These are phyloP conservation scores for Dittrichia graveolens DNA, from an alignment of 129 eudicot species.

Conservation along the genomic window DNA sequence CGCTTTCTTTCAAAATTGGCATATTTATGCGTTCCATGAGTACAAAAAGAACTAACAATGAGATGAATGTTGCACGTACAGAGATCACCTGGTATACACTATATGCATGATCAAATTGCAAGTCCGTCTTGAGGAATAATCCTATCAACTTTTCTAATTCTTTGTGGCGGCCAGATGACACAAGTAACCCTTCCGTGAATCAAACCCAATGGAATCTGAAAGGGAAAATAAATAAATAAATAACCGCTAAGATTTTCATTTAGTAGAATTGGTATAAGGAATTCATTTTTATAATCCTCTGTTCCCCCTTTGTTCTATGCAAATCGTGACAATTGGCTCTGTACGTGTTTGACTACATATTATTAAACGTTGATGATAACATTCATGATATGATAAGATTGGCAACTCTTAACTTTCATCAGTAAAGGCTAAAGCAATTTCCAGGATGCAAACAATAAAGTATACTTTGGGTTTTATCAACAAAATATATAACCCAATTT, in stretches of 20 bases:
- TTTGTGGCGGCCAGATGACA: conserved; percentile 85
- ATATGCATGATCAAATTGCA: conserved; percentile 31
- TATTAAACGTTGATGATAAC: not conserved
- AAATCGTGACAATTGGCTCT: not conserved
- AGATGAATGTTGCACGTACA: conserved; percentile 18
- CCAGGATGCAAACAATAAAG: too few species aligned
- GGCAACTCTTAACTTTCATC: not conserved
- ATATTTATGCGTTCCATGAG: not conserved
- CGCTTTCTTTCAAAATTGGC: too few species aligned
- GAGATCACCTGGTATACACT: not conserved
- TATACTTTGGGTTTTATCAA: too few species aligned
- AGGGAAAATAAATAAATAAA: not conserved
- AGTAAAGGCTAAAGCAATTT: too few species aligned
- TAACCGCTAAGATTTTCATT: not conserved
- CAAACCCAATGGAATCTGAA: conserved; percentile 90
- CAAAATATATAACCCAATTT: too few species aligned
- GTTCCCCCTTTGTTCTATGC: not conserved
- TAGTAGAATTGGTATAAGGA: not conserved
- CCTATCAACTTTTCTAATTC: conserved; percentile 65
- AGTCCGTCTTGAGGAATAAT: conserved; percentile 43
- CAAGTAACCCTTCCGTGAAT: conserved; percentile 79
- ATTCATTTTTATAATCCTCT: not conserved
- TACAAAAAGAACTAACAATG: conserved; percentile 18
- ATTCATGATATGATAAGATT: not conserved
- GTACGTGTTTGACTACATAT: not conserved